Evolutionary conservation across 2,329 filamentous ascomycete genomes (phyloP), one percentile per base, ranked within the genome.

Genomic region (Ampelomyces quisqualis): DNA sequence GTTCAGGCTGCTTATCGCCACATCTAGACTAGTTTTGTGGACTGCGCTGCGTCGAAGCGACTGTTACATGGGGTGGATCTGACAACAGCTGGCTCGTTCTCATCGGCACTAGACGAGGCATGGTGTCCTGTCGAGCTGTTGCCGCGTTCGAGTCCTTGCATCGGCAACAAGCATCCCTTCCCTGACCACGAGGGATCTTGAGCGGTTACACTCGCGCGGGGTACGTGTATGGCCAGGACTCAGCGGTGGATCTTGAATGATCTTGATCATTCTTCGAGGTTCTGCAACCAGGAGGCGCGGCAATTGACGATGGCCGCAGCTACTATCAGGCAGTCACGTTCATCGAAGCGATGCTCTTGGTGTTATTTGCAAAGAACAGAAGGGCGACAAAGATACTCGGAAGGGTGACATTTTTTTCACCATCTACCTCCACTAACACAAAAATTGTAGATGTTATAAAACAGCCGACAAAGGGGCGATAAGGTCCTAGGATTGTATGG

Each of bases 151-250:
- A 35, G 49, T 34, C 34, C 41, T 45, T 33, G 45, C 27, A 18
- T 33, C 9, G 14, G 14, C 34, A 49, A 44, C 45, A 51, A 51
- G 49, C 52, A 47, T 51, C 38, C 34, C n/a, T n/a, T 35, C 34
- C 38, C 42, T 38, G 37, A 24, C 15, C 38, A 47, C 22, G 38
- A 49, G 42, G 43, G 31, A 37, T 44, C 43, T 39, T 47, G 49
- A 44, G 40, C 45, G 55, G 54, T 60, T 51, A 52, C 58, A 58
- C 49, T 45, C 40, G 36, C 44, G 55, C 40, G 50, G 44, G 53
- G 45, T 51, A 49, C 39, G 42, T 44, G 46, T 45, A 40, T 43
- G 43, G 44, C 47, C 49, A 46, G 29, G n/a, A n/a, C n/a, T 48
- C 51, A 47, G n/a, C 26, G 26, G 6, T 14, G 26, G 40, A 39